Evolutionary conservation across 2,329 filamentous ascomycete genomes (phyloP), one percentile per base, ranked within the genome.

Genomic region (Talaromyces pinophilus): DNA sequence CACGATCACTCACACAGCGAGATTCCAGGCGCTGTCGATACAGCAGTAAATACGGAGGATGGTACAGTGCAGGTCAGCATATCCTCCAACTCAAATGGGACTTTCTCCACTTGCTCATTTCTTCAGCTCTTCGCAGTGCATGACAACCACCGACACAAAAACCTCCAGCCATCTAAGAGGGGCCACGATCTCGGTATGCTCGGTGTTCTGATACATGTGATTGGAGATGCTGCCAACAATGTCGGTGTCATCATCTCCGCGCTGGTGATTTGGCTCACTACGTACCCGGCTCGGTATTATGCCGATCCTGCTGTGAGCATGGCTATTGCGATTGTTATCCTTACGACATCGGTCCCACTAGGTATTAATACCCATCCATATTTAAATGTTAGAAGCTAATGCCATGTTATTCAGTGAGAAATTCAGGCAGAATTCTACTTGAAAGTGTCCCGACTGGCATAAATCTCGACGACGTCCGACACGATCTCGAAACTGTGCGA

Each of bases 191-290:
- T 93, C n/a, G 89, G 88, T 13, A 89, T 92, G 82, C 79, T 90
- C 68, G 90, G 88, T 1, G 90, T 91, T 0, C 73, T 93, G 15
- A 78, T 91, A 15, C 91, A 94, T 72, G 85, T 93, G 30, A 72
- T 91, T 2, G 88, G 90, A 35, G 91, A 93, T 72, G 89, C 89
- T 5, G 82, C 90, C 69, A 93, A 92, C 78, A 93, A 93, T 70
- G 76, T 92, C 10, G 90, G 90, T 10, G 90, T 93, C 67, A 92
- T 93, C 62, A 80, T 89, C 44, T 85, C 90, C 0, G 89, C 88
- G 0, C 72, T 89, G 1, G 82, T 92, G 38, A 90, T 93, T 74
- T 92, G 89, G 90, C 81, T 88, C 65, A 81, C 84, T 0, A 73
- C 82, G 33, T 87, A 85, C 30, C 80, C 85, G 0, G 81, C 76